phyloP scores from a whole-genome alignment of 805 yeast species.

The Saccharomycopsis sp. region DNA sequence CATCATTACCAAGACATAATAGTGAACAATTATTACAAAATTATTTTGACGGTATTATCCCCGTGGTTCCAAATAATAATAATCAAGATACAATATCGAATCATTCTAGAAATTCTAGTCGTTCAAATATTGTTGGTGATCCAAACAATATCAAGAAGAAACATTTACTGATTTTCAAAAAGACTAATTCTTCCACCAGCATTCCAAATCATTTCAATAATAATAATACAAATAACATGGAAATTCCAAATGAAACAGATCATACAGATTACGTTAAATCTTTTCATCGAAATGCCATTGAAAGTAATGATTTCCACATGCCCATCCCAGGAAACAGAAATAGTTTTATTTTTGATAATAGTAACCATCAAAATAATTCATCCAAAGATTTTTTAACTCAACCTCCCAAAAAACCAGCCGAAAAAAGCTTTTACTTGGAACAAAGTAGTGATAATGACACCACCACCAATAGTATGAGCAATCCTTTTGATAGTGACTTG shows the following conservation, averaged over 20 bases:
- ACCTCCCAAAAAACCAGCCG: too few relatives aligned
- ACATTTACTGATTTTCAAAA: neutral
- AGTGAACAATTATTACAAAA: slow-evolving; percentile 15
- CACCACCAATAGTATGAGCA: too few relatives aligned
- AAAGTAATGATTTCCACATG: slow-evolving; percentile 15
- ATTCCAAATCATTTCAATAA: neutral
- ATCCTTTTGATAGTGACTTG: too few relatives aligned
- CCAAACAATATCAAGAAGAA: too few relatives aligned
- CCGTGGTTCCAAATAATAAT: slow-evolving; percentile 3
- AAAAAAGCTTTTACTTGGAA: too few relatives aligned
- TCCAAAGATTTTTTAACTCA: too few relatives aligned
- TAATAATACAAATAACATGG: neutral
- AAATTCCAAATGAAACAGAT: neutral
- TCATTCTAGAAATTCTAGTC: neutral
- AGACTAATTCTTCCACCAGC: neutral
- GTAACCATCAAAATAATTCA: neutral
- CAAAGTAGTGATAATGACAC: too few relatives aligned
- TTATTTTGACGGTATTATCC: slow-evolving; percentile 17
- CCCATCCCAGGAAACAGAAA: slow-evolving; percentile 16
- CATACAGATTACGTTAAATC: slow-evolving; percentile 3
- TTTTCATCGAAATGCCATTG: slow-evolving; percentile 9
- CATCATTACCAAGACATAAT: neutral
- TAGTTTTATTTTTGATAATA: slow-evolving; percentile 19
- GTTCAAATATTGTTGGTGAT: neutral
- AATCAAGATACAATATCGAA: neutral